Evolutionary conservation across 2,329 filamentous ascomycete genomes (phyloP).

Genomic region (Paracoccidioides lutzii): DNA sequence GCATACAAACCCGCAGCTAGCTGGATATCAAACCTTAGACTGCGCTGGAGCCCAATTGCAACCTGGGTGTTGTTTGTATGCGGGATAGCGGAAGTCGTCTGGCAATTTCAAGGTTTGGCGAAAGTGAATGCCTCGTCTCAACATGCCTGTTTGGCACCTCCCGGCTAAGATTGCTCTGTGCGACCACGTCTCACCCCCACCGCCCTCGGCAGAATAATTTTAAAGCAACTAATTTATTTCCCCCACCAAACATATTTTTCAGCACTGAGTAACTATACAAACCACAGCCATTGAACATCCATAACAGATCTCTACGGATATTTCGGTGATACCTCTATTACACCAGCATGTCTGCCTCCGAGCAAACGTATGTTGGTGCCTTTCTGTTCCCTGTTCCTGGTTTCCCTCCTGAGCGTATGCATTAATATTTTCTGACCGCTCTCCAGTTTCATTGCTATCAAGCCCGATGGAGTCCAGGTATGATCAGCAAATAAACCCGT

Average conservation of each 20-base stretch:
- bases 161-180: neutral
- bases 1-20: neutral
- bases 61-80: neutral
- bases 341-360: conserved; percentile 53
- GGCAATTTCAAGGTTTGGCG: too few species aligned
- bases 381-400: conserved; percentile 10
- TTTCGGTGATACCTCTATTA: conserved; percentile 17
- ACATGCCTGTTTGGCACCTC: neutral
- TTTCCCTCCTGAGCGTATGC: neutral
- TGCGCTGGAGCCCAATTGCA: neutral
- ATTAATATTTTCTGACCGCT: conserved; percentile 9
- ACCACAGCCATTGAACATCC: conserved; percentile 12
- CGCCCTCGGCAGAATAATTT: neutral
- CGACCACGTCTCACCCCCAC: neutral
- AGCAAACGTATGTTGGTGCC: conserved; percentile 64
- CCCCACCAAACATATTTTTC: neutral
- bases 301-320: conserved; percentile 16
- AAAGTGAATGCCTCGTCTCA: conserved; percentile 18
- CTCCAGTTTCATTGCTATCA: conserved; percentile 96
- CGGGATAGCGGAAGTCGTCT: too few species aligned
- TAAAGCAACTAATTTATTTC: neutral
- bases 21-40: neutral
- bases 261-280: neutral
- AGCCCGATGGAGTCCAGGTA: conserved; percentile 99
- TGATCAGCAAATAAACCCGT: conserved; percentile 14